Evolutionary conservation across 75 land plant species (phyloP).

Genomic region (Sequoiadendron giganteum): DNA sequence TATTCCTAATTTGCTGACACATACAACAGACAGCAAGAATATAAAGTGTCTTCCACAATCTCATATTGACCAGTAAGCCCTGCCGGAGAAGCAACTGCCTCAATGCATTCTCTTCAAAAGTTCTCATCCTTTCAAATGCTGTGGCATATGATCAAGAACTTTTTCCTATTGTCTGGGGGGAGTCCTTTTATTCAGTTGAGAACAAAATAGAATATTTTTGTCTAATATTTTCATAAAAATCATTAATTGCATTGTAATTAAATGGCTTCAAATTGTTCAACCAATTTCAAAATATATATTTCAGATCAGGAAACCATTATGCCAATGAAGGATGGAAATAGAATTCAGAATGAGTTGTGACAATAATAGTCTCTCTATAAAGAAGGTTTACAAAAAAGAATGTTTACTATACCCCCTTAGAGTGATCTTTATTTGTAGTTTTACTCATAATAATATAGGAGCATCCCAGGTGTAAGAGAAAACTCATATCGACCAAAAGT

Average conservation of each 20-base stretch:
- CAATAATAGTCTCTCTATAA: background rate
- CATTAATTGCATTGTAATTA: background rate
- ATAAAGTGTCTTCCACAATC: background rate
- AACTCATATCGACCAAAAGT: too few species aligned
- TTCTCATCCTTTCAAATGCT: background rate
- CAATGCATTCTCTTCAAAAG: too few species aligned
- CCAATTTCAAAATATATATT: background rate
- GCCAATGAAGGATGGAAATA: background rate
- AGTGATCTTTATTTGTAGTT: too few species aligned
- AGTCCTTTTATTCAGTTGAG: background rate
- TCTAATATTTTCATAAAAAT: background rate
- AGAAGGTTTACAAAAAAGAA: background rate
- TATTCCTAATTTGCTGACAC: background rate
- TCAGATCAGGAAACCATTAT: background rate
- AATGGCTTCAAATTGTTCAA: background rate
- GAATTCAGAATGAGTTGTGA: background rate
- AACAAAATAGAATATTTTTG: background rate
- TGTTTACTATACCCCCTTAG: background rate
- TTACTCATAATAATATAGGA: too few species aligned
- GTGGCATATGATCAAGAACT: background rate
- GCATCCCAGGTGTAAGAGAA: too few species aligned
- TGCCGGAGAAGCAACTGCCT: background rate
- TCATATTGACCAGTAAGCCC: background rate
- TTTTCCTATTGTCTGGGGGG: background rate
- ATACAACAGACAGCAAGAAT: background rate